Conservation (phyloP, 2,329 filamentous ascomycete species). For the Aspergillus melleus region DNA sequence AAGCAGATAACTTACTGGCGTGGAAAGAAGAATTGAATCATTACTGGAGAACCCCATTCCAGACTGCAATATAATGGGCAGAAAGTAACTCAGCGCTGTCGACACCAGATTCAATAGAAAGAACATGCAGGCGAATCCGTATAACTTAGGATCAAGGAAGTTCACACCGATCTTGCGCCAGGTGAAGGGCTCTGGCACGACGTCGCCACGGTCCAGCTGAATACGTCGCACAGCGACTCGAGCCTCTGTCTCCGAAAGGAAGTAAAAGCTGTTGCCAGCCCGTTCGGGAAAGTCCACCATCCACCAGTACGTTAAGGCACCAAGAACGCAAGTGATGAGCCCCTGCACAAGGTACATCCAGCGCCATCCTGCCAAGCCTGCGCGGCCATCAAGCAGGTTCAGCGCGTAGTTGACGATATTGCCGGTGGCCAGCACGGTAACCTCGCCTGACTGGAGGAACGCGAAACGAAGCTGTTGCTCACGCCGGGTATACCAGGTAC, state of each 20-base stretch:
- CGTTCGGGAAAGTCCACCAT: slow-evolving; percentile 70
- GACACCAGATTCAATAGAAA: slow-evolving; percentile 68
- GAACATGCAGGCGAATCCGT: slow-evolving; percentile 64
- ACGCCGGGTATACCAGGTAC: slow-evolving; percentile 62
- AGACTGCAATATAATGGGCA: slow-evolving; percentile 59
- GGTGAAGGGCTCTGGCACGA: slow-evolving; percentile 56
- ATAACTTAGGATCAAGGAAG: slow-evolving; percentile 62
- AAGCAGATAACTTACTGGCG: slow-evolving; percentile 45
- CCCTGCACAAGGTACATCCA: slow-evolving; percentile 72
- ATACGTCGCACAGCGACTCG: slow-evolving; percentile 59
- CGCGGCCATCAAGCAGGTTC: slow-evolving; percentile 60
- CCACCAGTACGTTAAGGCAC: slow-evolving; percentile 66
- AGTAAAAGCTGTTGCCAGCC: slow-evolving; percentile 56
- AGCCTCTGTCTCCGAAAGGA: slow-evolving; percentile 58
- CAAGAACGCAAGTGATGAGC: slow-evolving; percentile 59
- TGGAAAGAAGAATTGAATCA: slow-evolving; percentile 61
- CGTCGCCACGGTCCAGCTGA: slow-evolving; percentile 61
- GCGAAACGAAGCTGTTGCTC: slow-evolving; percentile 68
- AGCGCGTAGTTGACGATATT: slow-evolving; percentile 68
- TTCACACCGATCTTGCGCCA: slow-evolving; percentile 57
- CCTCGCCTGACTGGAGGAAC: slow-evolving; percentile 64
- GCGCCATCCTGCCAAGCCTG: slow-evolving; percentile 62
- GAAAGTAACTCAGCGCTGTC: slow-evolving; percentile 65
- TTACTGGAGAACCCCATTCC: slow-evolving; percentile 57
- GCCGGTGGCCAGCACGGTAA: slow-evolving; percentile 65